Conservation (phyloP, 495 filamentous ascomycete species). For the Aspergillus coremiiformis region DNA sequence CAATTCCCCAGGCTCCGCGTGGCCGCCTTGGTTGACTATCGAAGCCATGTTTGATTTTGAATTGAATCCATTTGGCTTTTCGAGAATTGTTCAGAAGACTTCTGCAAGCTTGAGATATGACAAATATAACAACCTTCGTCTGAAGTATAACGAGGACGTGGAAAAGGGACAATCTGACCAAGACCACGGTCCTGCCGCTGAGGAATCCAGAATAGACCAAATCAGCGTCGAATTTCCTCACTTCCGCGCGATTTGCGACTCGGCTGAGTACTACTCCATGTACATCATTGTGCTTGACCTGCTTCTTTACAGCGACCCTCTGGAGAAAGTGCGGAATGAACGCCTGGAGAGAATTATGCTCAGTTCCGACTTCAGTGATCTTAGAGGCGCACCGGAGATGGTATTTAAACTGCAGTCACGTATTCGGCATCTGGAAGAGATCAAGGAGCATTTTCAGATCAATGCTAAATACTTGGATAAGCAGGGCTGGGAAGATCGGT, state of each 20-base stretch:
- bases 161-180: conserved; percentile 48
- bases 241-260: conserved; percentile 87
- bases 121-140: conserved; percentile 93
- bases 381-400: conserved; percentile 89
- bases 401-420: conserved; percentile 84
- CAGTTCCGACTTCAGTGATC: conserved; percentile 97
- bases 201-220: conserved; percentile 82
- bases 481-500: conserved; percentile 83
- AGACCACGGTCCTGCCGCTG: conserved; percentile 25
- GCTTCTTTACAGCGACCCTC: conserved; percentile 86
- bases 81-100: conserved; percentile 87
- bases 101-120: conserved; percentile 91
- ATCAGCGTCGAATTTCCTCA: conserved; percentile 95
- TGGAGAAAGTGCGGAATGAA: conserved; percentile 91
- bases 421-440: conserved; percentile 90
- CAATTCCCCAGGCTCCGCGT: conserved; percentile 71
- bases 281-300: conserved; percentile 96
- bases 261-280: conserved; percentile 90
- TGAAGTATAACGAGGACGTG: conserved; percentile 97
- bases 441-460: conserved; percentile 92
- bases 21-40: conserved; percentile 96
- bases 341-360: conserved; percentile 97
- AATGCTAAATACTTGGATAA: conserved; percentile 82
- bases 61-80: conserved; percentile 87
- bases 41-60: conserved; percentile 98